Percentiles rank a stretch among this genome's conserved stretches.
Evolutionary conservation across 2,329 filamentous ascomycete genomes (phyloP).

Genomic region (Cercospora canescens): DNA sequence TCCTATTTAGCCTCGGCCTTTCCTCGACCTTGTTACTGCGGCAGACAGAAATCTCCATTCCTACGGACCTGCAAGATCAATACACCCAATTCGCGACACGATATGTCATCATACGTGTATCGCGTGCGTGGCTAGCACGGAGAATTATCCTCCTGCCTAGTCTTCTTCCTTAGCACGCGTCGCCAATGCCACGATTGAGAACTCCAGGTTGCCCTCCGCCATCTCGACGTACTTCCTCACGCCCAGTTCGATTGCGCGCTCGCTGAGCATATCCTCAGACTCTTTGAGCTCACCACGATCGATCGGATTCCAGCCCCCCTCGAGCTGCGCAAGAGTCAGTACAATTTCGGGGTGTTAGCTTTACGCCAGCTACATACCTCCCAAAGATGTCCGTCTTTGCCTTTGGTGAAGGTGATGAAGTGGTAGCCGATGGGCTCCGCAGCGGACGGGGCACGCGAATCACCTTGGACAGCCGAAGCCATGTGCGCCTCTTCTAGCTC

Average conservation of each 20-base stretch:
- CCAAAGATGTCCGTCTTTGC: conserved; percentile 47
- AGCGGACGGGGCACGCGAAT: conserved; percentile 38
- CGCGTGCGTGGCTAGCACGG: not conserved
- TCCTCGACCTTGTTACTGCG: not conserved
- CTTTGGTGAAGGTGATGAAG: conserved; percentile 51
- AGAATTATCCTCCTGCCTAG: not conserved
- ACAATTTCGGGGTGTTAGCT: not conserved
- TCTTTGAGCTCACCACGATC: conserved; percentile 43
- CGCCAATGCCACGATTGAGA: conserved; percentile 47
- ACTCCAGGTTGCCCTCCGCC: conserved; percentile 42
- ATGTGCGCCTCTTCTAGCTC: conserved; percentile 47
- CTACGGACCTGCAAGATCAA: not conserved
- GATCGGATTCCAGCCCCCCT: conserved; percentile 46
- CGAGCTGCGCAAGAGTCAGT: conserved; percentile 19
- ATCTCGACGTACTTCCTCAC: conserved; percentile 42
- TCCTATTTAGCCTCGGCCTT: not conserved
- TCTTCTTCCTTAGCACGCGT: conserved; percentile 16
- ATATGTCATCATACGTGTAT: not conserved
- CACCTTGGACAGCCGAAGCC: conserved; percentile 44
- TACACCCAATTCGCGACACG: not conserved
- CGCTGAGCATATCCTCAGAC: conserved; percentile 48
- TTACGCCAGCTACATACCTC: conserved; percentile 35
- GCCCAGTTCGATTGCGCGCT: conserved; percentile 43
- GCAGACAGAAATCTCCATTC: not conserved
- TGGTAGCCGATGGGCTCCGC: conserved; percentile 41